A percentile compares a stretch with the other conserved stretches of the same genome.
These are phyloP conservation scores for Bruguiera sexangula DNA, from an alignment of 345 rosid genomes.

Conservation along the genomic window DNA sequence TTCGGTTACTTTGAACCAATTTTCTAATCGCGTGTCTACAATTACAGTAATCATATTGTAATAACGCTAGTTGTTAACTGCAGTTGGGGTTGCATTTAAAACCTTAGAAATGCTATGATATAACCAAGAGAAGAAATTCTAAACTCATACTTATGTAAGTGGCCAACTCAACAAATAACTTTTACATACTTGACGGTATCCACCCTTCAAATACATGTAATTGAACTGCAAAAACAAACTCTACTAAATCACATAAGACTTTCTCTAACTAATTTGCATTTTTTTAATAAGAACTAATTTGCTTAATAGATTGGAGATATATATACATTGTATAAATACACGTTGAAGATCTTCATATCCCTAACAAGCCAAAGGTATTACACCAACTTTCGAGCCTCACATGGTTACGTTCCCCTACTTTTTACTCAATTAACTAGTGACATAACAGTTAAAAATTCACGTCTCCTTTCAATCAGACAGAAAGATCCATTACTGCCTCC, in stretches of 20 bases:
- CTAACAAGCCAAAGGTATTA: background rate
- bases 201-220: background rate
- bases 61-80: too few relatives aligned
- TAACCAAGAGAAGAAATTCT: background rate
- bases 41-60: too few relatives aligned
- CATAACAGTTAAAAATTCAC: background rate
- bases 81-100: too few relatives aligned
- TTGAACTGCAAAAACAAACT: background rate
- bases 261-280: background rate
- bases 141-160: background rate
- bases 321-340: conserved; percentile 10
- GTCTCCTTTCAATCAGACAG: background rate
- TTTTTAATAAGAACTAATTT: background rate
- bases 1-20: too few relatives aligned
- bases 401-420: background rate
- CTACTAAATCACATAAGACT: background rate
- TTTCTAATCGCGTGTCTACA: too few relatives aligned
- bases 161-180: background rate
- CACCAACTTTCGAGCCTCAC: background rate
- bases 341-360: background rate
- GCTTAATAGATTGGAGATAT: background rate
- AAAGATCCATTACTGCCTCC: too few relatives aligned
- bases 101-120: too few relatives aligned
- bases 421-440: background rate
- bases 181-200: background rate